phyloP scores from a whole-genome alignment of 306 rosid species.

The Phaseolus lunatus region DNA sequence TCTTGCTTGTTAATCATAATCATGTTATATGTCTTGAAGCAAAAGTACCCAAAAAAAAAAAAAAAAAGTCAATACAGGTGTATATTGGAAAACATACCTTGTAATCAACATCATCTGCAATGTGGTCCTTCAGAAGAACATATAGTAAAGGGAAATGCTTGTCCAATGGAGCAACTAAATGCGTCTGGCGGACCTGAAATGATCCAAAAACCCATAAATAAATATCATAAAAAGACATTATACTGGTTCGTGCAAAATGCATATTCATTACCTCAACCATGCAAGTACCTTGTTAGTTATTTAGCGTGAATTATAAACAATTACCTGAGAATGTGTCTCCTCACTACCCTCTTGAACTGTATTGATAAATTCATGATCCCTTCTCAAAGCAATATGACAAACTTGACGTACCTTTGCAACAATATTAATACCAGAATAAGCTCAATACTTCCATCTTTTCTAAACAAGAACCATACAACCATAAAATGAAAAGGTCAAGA shows the following conservation, averaged over 20 bases:
- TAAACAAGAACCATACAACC: constrained; percentile 20
- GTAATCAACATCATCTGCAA: constrained; percentile 87
- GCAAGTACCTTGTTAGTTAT: constrained; percentile 1
- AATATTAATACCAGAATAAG: constrained; percentile 34
- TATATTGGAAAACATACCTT: constrained; percentile 65
- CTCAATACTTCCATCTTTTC: background rate
- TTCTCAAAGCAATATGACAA: constrained; percentile 86
- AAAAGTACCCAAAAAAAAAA: constrained; percentile 1
- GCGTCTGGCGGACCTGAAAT: constrained; percentile 84
- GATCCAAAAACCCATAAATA: constrained; percentile 43
- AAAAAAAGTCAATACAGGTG: background rate
- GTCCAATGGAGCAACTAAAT: constrained; percentile 83
- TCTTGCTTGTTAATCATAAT: constrained; percentile 29
- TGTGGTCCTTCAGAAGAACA: constrained; percentile 80
- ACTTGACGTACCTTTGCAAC: constrained; percentile 88
- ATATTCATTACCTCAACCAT: background rate
- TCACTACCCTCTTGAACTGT: constrained; percentile 88
- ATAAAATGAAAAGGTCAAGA: background rate
- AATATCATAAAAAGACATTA: constrained; percentile 7
- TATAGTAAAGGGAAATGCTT: constrained; percentile 76
- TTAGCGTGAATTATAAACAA: constrained; percentile 15
- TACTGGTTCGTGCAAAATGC: constrained; percentile 9
- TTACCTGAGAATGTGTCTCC: constrained; percentile 94
- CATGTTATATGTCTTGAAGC: background rate
- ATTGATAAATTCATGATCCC: constrained; percentile 86